Evolutionary conservation across 169 alveolate genomes (phyloP).

Genomic region (Plasmodium vinckei): DNA sequence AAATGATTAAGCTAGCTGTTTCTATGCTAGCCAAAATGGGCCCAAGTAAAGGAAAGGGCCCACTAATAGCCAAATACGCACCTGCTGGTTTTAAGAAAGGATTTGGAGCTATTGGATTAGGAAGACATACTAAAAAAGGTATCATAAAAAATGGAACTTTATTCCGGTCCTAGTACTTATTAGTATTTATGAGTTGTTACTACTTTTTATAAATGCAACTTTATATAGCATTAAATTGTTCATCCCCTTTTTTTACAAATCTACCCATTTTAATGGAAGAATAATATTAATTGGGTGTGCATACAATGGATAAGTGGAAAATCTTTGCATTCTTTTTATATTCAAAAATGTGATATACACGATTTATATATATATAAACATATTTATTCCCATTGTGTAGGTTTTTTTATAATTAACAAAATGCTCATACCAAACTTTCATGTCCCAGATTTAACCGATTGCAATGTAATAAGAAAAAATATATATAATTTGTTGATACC

Average conservation of each 20-base stretch:
- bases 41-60: conserved; percentile 91
- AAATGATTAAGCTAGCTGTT: conserved; percentile 74
- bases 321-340: neutral
- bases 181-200: no score
- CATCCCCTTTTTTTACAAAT: no score
- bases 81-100: conserved; percentile 91
- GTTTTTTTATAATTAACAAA: conserved; percentile 87
- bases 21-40: conserved; percentile 82
- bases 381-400: conserved; percentile 43
- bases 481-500: neutral
- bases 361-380: no score
- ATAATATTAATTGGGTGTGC: no score
- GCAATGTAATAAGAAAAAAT: conserved; percentile 74
- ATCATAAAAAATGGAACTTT: neutral
- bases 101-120: conserved; percentile 91
- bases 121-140: conserved; percentile 91
- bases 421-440: conserved; percentile 90
- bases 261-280: no score
- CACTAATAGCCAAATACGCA: conserved; percentile 88
- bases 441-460: conserved; percentile 82
- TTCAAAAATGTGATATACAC: neutral
- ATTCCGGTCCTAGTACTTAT: no score
- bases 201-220: no score
- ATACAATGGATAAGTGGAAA: neutral
- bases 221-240: no score